phyloP scores from a whole-genome alignment of 2,329 filamentous ascomycete species.

The Cadophora malorum region DNA sequence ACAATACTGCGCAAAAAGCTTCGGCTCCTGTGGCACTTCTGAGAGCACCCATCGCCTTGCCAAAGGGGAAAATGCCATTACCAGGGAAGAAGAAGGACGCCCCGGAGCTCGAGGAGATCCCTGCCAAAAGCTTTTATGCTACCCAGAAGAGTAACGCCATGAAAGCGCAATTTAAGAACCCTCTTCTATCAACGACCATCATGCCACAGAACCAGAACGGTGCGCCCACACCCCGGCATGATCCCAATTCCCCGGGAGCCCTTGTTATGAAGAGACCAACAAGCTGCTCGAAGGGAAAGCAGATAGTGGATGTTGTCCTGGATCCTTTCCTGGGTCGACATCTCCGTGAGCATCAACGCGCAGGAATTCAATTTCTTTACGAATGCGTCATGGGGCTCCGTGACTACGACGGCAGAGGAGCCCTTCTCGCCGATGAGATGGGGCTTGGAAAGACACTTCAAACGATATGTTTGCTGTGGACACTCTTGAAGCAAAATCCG shows the following conservation, averaged over 20 bases:
- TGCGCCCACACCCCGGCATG: slow-evolving; percentile 66
- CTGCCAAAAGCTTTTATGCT: slow-evolving; percentile 49
- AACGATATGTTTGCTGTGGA: slow-evolving; percentile 75
- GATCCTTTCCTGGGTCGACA: slow-evolving; percentile 69
- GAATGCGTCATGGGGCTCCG: slow-evolving; percentile 79
- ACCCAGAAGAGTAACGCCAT: slow-evolving; percentile 48
- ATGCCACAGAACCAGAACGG: slow-evolving; percentile 53
- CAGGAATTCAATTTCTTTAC: slow-evolving; percentile 74
- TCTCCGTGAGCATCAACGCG: slow-evolving; percentile 70
- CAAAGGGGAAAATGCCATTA: slow-evolving; percentile 41
- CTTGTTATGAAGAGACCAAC: slow-evolving; percentile 70
- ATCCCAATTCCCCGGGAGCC: slow-evolving; percentile 63
- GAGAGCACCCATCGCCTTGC: slow-evolving; percentile 29
- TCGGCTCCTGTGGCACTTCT: slow-evolving; percentile 27
- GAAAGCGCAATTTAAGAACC: slow-evolving; percentile 64
- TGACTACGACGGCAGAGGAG: slow-evolving; percentile 68
- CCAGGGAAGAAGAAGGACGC: slow-evolving; percentile 30
- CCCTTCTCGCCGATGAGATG: slow-evolving; percentile 78
- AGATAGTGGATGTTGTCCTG: slow-evolving; percentile 74
- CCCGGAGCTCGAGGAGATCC: slow-evolving; percentile 40
- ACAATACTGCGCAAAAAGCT: slow-evolving; percentile 31
- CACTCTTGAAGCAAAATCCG: slow-evolving; percentile 74
- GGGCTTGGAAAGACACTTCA: slow-evolving; percentile 77
- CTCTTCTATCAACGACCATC: slow-evolving; percentile 60
- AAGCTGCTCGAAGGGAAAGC: slow-evolving; percentile 63